Evolutionary conservation across 371 early-diverging fungal genomes (phyloP).

Genomic region (Smittium culicis): DNA sequence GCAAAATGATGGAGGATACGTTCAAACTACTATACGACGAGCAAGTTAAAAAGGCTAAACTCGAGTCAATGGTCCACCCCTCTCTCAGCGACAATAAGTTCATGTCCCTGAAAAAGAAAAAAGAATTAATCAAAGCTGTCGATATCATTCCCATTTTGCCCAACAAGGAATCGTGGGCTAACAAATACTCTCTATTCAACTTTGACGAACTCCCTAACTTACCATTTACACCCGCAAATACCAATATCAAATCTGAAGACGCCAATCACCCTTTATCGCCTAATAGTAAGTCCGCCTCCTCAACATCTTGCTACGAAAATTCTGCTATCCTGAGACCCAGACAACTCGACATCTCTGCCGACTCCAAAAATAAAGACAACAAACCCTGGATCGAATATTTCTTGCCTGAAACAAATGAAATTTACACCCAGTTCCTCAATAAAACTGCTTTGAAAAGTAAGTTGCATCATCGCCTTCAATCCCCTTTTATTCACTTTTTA

Average conservation of each 20-base stretch:
- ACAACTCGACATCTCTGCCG: neutral
- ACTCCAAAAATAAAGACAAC: constrained; percentile 13
- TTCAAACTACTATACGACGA: constrained; percentile 23
- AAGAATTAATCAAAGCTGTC: constrained; percentile 43
- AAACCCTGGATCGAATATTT: constrained; percentile 31
- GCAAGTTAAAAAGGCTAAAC: constrained; percentile 17
- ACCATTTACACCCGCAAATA: constrained; percentile 12
- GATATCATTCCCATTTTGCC: constrained; percentile 65
- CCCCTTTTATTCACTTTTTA: too few relatives aligned
- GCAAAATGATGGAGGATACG: constrained; percentile 50
- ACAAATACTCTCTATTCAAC: constrained; percentile 48
- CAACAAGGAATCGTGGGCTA: constrained; percentile 49
- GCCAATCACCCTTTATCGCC: too few relatives aligned
- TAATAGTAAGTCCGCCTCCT: too few relatives aligned
- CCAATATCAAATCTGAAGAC: neutral
- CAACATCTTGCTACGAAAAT: constrained; percentile 20
- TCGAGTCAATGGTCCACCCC: constrained; percentile 51
- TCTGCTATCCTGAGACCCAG: constrained; percentile 16
- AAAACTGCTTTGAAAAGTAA: too few relatives aligned
- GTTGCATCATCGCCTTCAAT: too few relatives aligned
- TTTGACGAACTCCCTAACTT: constrained; percentile 59
- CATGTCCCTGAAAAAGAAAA: neutral
- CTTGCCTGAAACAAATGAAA: constrained; percentile 21
- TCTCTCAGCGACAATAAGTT: constrained; percentile 28
- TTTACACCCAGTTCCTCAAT: constrained; percentile 13